Evolutionary conservation across 306 rosid species (phyloP).

Genomic region (Lagenaria siceraria): DNA sequence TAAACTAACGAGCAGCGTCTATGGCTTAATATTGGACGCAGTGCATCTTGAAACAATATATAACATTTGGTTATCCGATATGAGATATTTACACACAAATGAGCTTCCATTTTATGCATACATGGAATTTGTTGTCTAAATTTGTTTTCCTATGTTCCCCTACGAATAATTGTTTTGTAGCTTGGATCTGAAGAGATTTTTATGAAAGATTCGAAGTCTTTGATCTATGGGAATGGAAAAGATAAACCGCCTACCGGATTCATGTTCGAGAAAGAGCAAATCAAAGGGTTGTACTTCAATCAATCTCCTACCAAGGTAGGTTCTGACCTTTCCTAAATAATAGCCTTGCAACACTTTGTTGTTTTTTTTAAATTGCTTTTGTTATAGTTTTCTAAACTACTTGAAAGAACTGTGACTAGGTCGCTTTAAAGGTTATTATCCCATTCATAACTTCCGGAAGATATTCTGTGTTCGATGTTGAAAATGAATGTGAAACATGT

Average conservation of each 20-base stretch:
- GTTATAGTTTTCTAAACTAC: neutral
- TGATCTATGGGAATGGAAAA: constrained; percentile 81
- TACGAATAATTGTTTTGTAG: constrained; percentile 28
- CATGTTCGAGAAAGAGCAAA: constrained; percentile 98
- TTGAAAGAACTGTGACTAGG: neutral
- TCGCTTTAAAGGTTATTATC: neutral
- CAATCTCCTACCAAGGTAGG: constrained; percentile 81
- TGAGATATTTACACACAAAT: neutral
- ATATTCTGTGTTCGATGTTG: neutral
- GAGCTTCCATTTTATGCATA: neutral
- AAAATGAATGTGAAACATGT: neutral
- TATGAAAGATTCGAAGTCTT: constrained; percentile 70
- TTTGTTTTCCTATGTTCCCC: constrained; percentile 11
- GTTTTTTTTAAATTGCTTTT: neutral
- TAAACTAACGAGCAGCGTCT: neutral
- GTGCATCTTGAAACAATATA: neutral
- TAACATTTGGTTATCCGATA: neutral
- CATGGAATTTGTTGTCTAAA: neutral
- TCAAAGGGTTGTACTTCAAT: constrained; percentile 89
- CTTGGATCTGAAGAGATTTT: constrained; percentile 81
- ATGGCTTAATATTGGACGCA: neutral
- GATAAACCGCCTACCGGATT: constrained; percentile 86
- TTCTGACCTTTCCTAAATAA: neutral
- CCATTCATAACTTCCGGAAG: neutral
- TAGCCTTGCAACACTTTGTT: neutral